phyloP scores from a whole-genome alignment of 805 yeast genomes.

The Cyberlindnera veronae region DNA sequence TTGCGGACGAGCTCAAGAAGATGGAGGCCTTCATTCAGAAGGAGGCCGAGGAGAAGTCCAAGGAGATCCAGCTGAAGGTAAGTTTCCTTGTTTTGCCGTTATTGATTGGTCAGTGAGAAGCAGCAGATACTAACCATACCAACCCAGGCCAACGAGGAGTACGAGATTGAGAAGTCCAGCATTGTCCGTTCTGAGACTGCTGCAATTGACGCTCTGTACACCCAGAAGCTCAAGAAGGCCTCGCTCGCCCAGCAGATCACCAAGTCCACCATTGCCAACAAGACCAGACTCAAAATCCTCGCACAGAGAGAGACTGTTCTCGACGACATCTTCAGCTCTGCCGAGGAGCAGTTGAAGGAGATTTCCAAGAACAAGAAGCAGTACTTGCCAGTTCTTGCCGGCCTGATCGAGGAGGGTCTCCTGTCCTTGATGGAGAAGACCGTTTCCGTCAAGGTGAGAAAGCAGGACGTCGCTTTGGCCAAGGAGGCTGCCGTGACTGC shows the following conservation, averaged over 20 bases:
- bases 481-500: slow-evolving; percentile 59
- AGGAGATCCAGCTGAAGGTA: slow-evolving; percentile 83
- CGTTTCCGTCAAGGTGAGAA: slow-evolving; percentile 62
- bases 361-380: slow-evolving; percentile 50
- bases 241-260: slow-evolving; percentile 91
- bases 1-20: slow-evolving; percentile 90
- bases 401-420: slow-evolving; percentile 76
- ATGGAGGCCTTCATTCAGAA: slow-evolving; percentile 98
- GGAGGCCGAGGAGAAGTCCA: slow-evolving; percentile 98
- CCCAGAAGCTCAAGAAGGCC: slow-evolving; percentile 84
- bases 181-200: slow-evolving; percentile 91
- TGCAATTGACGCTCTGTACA: slow-evolving; percentile 77
- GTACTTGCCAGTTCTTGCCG: slow-evolving; percentile 68
- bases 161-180: slow-evolving; percentile 94
- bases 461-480: slow-evolving; percentile 58
- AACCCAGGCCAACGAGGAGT: slow-evolving; percentile 85
- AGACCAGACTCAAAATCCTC: slow-evolving; percentile 87
- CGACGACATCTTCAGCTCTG: slow-evolving; percentile 66
- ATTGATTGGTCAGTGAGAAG: no score
- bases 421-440: slow-evolving; percentile 69
- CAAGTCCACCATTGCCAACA: slow-evolving; percentile 92
- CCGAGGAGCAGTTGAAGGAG: slow-evolving; percentile 58
- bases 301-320: slow-evolving; percentile 81
- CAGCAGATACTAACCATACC: neutral
- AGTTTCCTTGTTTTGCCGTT: slow-evolving; percentile 8